Conservation (phyloP, 1,139 yeast genomes). For the Yamadazyma triangularis region DNA sequence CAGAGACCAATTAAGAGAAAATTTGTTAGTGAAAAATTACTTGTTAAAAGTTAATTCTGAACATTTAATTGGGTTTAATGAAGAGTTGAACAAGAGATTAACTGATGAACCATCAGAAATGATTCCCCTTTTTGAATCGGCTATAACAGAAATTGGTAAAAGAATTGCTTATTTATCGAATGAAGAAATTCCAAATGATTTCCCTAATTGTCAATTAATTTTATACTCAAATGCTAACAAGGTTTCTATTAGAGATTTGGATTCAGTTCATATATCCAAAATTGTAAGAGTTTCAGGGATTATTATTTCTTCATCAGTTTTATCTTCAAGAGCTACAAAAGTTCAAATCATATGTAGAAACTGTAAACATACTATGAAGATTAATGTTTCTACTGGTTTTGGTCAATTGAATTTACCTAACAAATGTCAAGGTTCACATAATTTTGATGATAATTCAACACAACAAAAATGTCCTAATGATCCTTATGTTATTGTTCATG, state of each 20-base stretch:
- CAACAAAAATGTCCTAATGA: conserved; percentile 79
- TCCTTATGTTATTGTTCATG: conserved; percentile 92
- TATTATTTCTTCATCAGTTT: conserved; percentile 84
- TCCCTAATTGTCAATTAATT: conserved; percentile 83
- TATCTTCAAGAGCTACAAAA: conserved; percentile 81
- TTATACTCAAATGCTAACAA: conserved; percentile 70
- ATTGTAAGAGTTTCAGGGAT: conserved; percentile 92
- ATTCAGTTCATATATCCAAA: conserved; percentile 84
- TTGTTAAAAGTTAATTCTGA: conserved; percentile 74
- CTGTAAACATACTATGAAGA: conserved; percentile 74
- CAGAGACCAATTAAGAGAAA: conserved; percentile 89
- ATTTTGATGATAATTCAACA: conserved; percentile 39
- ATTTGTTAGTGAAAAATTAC: conserved; percentile 72
- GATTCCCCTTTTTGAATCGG: conserved; percentile 84
- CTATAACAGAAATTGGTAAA: conserved; percentile 87
- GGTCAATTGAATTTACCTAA: conserved; percentile 79
- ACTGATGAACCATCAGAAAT: conserved; percentile 86
- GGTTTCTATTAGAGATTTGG: conserved; percentile 74
- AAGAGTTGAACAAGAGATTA: conserved; percentile 79
- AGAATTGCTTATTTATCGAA: conserved; percentile 62
- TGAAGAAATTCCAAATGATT: conserved; percentile 50
- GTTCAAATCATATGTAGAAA: conserved; percentile 83
- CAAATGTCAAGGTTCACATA: conserved; percentile 63
- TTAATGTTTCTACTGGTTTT: conserved; percentile 69
- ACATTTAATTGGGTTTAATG: conserved; percentile 83